Evolutionary conservation across 805 yeast species (phyloP).

Genomic region (Komagataella pastoris): DNA sequence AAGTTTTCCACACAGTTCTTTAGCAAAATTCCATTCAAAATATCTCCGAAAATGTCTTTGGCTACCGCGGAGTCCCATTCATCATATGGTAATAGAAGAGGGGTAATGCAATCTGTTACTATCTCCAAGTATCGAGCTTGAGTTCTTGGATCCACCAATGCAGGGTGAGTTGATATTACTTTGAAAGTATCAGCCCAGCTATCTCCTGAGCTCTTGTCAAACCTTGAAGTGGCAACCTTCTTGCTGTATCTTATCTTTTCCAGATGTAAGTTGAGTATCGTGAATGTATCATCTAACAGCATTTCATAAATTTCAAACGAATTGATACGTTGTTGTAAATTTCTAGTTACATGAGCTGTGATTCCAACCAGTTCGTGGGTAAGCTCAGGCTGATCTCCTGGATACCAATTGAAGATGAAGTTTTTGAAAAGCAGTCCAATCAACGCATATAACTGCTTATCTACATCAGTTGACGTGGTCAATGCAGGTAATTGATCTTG

Average conservation of each 20-base stretch:
- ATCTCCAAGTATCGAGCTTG: conserved; percentile 20
- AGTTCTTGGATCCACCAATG: background rate
- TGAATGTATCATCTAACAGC: conserved; percentile 31
- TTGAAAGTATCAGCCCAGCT: background rate
- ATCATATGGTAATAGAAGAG: conserved; percentile 24
- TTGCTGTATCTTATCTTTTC: conserved; percentile 4
- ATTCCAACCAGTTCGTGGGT: conserved; percentile 23
- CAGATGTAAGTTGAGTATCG: conserved; percentile 19
- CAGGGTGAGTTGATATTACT: background rate
- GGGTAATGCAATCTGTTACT: conserved; percentile 20
- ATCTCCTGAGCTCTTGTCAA: background rate
- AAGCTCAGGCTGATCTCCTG: conserved; percentile 25
- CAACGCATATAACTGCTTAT: conserved; percentile 30
- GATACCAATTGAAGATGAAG: conserved; percentile 35
- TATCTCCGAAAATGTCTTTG: conserved; percentile 20
- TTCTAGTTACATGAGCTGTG: conserved; percentile 24
- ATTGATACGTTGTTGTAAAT: conserved; percentile 20
- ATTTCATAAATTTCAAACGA: conserved; percentile 20
- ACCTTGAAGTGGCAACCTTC: conserved; percentile 7
- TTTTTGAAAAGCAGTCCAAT: conserved; percentile 30
- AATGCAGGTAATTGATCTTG: conserved; percentile 21
- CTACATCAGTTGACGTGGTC: conserved; percentile 24
- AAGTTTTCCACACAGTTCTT: conserved; percentile 27
- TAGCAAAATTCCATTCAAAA: conserved; percentile 29
- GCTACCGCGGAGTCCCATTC: conserved; percentile 25